These are phyloP conservation scores for Colletotrichum falcatum DNA, from an alignment of 2,329 filamentous ascomycete genomes.

Conservation along the genomic window DNA sequence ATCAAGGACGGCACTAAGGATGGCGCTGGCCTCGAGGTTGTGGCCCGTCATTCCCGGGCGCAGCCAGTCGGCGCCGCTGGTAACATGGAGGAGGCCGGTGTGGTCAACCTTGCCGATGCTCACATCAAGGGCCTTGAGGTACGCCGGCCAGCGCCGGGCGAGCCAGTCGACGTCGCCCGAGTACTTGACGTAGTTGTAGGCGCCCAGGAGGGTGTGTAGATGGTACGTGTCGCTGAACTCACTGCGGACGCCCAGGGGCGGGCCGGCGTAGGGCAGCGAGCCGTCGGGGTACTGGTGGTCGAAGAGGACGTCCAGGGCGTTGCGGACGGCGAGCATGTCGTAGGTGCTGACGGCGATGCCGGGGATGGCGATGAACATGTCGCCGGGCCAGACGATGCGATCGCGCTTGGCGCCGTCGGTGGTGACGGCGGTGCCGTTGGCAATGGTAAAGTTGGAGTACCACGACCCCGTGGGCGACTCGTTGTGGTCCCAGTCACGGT, in stretches of 20 bases:
- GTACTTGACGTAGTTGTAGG: constrained; percentile 62
- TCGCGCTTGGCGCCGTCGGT: constrained; percentile 67
- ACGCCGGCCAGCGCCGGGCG: constrained; percentile 57
- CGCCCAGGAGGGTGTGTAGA: constrained; percentile 64
- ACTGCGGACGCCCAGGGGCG: constrained; percentile 53
- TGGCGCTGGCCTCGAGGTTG: constrained; percentile 64
- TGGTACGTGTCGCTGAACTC: constrained; percentile 67
- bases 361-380: constrained; percentile 60
- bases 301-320: constrained; percentile 59
- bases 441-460: constrained; percentile 49
- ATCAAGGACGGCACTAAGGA: constrained; percentile 63
- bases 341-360: constrained; percentile 41
- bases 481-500: constrained; percentile 48
- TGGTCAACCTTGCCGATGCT: constrained; percentile 50
- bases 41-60: constrained; percentile 63
- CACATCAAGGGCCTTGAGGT: constrained; percentile 52
- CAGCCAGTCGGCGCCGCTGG: constrained; percentile 63
- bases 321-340: constrained; percentile 55
- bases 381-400: constrained; percentile 67
- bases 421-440: constrained; percentile 49
- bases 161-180: constrained; percentile 59
- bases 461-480: constrained; percentile 50
- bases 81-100: constrained; percentile 61
- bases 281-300: constrained; percentile 57
- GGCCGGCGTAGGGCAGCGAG: constrained; percentile 61